Evolutionary conservation across 1,284 basidiomycete genomes (phyloP), one percentile per base, ranked within the genome.

Genomic region (Volvariella surrecta): DNA sequence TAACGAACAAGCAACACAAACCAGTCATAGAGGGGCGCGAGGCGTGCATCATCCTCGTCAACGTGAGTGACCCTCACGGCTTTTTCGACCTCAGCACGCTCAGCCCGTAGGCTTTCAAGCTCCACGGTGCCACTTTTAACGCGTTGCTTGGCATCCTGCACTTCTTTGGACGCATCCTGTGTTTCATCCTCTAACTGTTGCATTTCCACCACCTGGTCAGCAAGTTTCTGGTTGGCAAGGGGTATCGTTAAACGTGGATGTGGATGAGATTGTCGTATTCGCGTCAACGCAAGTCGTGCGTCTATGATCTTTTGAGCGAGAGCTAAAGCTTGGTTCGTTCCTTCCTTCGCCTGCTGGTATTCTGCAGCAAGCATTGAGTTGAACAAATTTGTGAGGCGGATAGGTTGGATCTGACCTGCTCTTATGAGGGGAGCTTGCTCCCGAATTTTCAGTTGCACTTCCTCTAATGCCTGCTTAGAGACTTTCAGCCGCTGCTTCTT

Each of bases 231-330:
- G 45, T 79, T 77, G 0, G 89, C 89, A 41, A 79, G 68, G 3
- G 75, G 61, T 22, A 85, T 73, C 0, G 89, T 92, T 40, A 91
- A 62, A 4, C 89, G 76, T 43, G 88, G 79, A 17, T 78, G 72
- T 0, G 89, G 89, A 52, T 91, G 77, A 1, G 79, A 75, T 46
- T 88, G 81, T 21, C 86, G 79, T 6, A 91, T 74, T 1, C 89
- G 76, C 7, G 81, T 82, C 31, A 91, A 68, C 3, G 82, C 76
- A 2, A 90, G 73, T 32, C 85, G 80, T 37, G 88, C 79, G 54
- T 91, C 87, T 42, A 87, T 73, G 49, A 91, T 88, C 58, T 84
- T 74, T 51, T 84, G 81, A 11, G 79, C 72, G 2, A 89, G 71
- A 0, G 66, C 53, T 15, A 74, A 63, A 2, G 81, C 79, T 50